phyloP scores from a whole-genome alignment of 1,284 basidiomycete genomes.

The Fomitopsis pinicola region DNA sequence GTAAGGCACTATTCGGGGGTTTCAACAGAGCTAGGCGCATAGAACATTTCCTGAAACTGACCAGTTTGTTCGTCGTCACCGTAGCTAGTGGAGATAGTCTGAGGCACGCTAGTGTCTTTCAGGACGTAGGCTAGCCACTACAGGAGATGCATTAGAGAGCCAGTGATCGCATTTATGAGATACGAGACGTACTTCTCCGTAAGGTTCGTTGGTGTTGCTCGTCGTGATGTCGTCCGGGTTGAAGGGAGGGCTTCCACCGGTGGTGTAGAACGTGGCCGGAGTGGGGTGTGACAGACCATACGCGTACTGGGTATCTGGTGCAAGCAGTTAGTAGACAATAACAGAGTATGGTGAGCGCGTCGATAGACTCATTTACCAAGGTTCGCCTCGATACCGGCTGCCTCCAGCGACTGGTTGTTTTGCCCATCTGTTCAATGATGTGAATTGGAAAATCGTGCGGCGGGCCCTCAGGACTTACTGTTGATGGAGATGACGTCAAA shows the following conservation, averaged over 20 bases:
- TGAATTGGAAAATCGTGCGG: neutral
- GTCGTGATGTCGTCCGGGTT: conserved; percentile 37
- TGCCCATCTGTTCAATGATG: conserved; percentile 35
- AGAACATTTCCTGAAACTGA: conserved; percentile 15
- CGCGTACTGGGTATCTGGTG: conserved; percentile 56
- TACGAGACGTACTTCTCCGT: conserved; percentile 36
- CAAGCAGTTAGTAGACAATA: neutral
- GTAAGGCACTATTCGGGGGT: conserved; percentile 42
- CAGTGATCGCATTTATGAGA: neutral
- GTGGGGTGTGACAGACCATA: conserved; percentile 53
- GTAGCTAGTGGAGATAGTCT: conserved; percentile 60
- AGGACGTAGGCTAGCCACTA: conserved; percentile 57
- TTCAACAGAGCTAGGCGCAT: neutral
- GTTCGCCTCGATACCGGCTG: conserved; percentile 65
- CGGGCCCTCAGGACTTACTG: conserved; percentile 11
- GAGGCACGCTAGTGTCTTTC: conserved; percentile 36
- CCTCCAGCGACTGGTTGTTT: conserved; percentile 53
- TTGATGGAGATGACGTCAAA: conserved; percentile 42
- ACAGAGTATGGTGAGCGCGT: too few relatives aligned
- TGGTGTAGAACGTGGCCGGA: conserved; percentile 54
- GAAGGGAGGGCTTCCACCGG: conserved; percentile 57
- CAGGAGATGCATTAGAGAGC: conserved; percentile 3
- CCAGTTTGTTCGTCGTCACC: conserved; percentile 69
- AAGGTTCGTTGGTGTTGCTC: conserved; percentile 62
- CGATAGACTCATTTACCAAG: conserved; percentile 29